phyloP scores from a whole-genome alignment of 2,329 filamentous ascomycete genomes.

The Aspergillus aculeatus region DNA sequence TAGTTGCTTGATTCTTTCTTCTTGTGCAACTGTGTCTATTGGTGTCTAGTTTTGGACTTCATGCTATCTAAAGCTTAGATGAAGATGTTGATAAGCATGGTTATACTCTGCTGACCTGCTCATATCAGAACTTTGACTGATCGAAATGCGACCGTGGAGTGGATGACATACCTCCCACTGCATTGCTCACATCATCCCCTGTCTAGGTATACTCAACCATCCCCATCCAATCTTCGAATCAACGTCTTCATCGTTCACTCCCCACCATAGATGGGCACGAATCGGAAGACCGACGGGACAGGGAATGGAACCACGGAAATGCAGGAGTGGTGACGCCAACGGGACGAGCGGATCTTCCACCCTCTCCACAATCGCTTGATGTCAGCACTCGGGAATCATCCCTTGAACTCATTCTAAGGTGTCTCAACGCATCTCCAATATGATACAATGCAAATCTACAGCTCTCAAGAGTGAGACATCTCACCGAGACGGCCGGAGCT shows the following conservation, averaged over 20 bases:
- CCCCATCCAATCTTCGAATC: too few relatives aligned
- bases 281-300: background rate
- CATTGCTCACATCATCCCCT: background rate
- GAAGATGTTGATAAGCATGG: too few relatives aligned
- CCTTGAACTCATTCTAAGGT: background rate
- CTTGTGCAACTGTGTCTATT: too few relatives aligned
- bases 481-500: background rate
- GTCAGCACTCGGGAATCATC: background rate
- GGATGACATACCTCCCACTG: background rate
- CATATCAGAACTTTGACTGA: background rate
- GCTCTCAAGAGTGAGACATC: background rate
- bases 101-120: background rate
- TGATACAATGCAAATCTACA: background rate
- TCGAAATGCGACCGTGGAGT: background rate
- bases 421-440: background rate
- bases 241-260: background rate
- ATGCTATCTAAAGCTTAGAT: too few relatives aligned
- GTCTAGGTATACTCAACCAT: background rate
- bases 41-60: too few relatives aligned
- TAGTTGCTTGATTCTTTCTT: too few relatives aligned
- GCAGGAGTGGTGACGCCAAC: slow-evolving; percentile 8
- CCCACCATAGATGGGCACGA: background rate
- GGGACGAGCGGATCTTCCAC: slow-evolving; percentile 4
- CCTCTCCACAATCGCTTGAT: background rate
- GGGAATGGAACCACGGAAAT: slow-evolving; percentile 3